phyloP scores from a whole-genome alignment of 2,329 filamentous ascomycete genomes.

The Cyclaneusma minus region DNA sequence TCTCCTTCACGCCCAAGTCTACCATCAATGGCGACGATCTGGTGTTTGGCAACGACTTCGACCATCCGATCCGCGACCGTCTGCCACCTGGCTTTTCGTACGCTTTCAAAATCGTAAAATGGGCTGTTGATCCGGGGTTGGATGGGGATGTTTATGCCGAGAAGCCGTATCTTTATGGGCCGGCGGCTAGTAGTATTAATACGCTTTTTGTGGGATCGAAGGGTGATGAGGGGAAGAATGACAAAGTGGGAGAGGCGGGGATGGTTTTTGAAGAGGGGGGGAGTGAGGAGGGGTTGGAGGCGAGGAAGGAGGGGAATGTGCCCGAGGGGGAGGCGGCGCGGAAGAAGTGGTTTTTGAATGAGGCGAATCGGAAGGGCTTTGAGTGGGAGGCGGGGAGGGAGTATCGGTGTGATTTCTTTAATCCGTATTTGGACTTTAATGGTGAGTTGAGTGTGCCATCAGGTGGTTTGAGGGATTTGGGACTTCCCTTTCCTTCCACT shows the following conservation, averaged over 20 bases:
- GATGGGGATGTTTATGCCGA: constrained; percentile 86
- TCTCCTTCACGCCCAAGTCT: constrained; percentile 59
- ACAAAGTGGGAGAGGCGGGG: constrained; percentile 9
- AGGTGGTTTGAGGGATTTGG: too few relatives aligned
- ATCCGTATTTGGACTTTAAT: constrained; percentile 82
- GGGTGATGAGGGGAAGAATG: constrained; percentile 4
- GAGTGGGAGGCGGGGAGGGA: constrained; percentile 43
- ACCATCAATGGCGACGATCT: constrained; percentile 34
- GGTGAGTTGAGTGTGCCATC: too few relatives aligned
- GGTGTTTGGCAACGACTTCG: constrained; percentile 92
- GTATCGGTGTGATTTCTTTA: constrained; percentile 66
- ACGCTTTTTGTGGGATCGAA: constrained; percentile 48
- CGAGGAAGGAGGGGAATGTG: constrained; percentile 22
- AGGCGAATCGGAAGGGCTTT: constrained; percentile 37
- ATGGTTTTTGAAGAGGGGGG: constrained; percentile 21
- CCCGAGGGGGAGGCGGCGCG: constrained; percentile 27
- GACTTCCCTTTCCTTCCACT: constrained; percentile 1
- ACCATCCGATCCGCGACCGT: constrained; percentile 72
- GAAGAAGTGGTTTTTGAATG: constrained; percentile 44
- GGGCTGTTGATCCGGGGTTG: constrained; percentile 80
- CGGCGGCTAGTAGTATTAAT: constrained; percentile 69
- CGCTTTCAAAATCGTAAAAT: constrained; percentile 73
- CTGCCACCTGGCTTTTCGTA: constrained; percentile 77
- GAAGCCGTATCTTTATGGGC: constrained; percentile 71
- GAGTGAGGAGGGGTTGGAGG: constrained; percentile 24